These are phyloP conservation scores for Wickerhamiella sorbophila DNA, from an alignment of 805 yeast genomes.

Conservation along the genomic window DNA sequence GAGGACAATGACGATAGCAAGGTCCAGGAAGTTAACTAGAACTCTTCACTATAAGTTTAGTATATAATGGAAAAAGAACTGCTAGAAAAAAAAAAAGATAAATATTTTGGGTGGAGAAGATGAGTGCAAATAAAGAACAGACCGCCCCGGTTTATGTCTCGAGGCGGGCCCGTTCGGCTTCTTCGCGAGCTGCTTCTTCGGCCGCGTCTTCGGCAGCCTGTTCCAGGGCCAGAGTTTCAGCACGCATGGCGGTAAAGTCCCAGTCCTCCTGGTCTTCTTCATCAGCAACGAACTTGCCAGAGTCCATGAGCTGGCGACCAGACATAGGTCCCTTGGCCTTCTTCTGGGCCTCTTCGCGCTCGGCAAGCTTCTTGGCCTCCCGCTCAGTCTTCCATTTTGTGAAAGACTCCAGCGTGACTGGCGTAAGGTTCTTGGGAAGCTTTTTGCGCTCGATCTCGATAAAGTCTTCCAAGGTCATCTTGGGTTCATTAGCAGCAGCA, in stretches of 20 bases:
- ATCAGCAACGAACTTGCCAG: conserved; percentile 25
- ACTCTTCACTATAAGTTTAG: too few species aligned
- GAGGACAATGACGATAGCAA: background rate
- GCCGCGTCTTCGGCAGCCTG: conserved; percentile 6
- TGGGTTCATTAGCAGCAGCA: conserved; percentile 72
- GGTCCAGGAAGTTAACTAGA: background rate
- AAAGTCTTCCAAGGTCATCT: conserved; percentile 89
- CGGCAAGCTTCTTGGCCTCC: conserved; percentile 36
- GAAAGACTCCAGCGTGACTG: conserved; percentile 72
- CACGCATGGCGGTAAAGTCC: conserved; percentile 26
- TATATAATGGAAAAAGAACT: background rate
- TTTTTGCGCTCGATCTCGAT: conserved; percentile 83
- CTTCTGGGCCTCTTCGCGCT: conserved; percentile 32
- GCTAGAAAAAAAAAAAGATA: background rate
- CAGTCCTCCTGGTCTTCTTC: conserved; percentile 25
- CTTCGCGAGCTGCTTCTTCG: conserved; percentile 7
- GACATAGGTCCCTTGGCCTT: conserved; percentile 22
- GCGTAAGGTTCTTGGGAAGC: conserved; percentile 62
- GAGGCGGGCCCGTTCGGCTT: background rate
- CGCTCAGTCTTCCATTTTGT: conserved; percentile 70
- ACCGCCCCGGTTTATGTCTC: background rate
- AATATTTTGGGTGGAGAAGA: background rate
- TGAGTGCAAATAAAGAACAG: background rate
- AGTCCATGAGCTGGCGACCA: conserved; percentile 27
- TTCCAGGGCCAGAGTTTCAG: conserved; percentile 20